Percentiles rank a stretch among this genome's conserved stretches.
phyloP scores from a whole-genome alignment of 2,329 filamentous ascomycete genomes.

The Trichoderma oligosporum region DNA sequence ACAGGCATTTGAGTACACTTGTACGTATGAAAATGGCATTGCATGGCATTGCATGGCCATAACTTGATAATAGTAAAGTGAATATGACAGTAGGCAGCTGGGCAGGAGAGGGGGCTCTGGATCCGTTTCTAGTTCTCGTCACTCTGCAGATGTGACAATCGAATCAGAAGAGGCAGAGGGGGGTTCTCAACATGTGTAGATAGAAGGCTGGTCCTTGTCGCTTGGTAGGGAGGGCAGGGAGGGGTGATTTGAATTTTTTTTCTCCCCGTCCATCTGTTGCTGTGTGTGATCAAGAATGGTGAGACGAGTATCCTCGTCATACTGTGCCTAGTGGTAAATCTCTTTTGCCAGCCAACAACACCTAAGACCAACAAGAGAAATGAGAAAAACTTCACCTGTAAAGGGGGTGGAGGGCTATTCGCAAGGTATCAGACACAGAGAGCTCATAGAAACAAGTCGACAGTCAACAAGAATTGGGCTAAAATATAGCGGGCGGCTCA shows the following conservation, averaged over 20 bases:
- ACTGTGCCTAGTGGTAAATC: not conserved
- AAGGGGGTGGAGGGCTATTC: no score
- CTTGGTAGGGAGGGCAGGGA: slow-evolving; percentile 6
- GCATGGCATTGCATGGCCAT: not conserved
- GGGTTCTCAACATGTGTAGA: not conserved
- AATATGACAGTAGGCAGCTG: slow-evolving; percentile 5
- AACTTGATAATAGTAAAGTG: not conserved
- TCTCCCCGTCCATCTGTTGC: not conserved
- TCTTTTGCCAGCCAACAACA: not conserved
- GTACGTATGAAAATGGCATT: not conserved
- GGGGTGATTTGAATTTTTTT: slow-evolving; percentile 1
- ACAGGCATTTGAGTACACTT: not conserved
- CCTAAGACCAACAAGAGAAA: not conserved
- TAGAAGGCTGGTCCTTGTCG: slow-evolving; percentile 17
- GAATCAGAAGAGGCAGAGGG: slow-evolving; percentile 14
- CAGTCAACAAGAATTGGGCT: not conserved
- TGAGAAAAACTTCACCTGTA: not conserved
- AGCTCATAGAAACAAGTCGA: not conserved
- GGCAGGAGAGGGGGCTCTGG: not conserved
- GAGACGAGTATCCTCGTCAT: not conserved
- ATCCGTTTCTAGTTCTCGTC: slow-evolving; percentile 5
- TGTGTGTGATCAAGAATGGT: not conserved
- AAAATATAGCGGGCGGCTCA: slow-evolving; percentile 10
- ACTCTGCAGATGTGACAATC: slow-evolving; percentile 3
- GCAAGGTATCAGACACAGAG: not conserved